These are phyloP conservation scores for Tetrapisispora taiwanensis DNA, from an alignment of 805 yeast genomes.

Conservation along the genomic window DNA sequence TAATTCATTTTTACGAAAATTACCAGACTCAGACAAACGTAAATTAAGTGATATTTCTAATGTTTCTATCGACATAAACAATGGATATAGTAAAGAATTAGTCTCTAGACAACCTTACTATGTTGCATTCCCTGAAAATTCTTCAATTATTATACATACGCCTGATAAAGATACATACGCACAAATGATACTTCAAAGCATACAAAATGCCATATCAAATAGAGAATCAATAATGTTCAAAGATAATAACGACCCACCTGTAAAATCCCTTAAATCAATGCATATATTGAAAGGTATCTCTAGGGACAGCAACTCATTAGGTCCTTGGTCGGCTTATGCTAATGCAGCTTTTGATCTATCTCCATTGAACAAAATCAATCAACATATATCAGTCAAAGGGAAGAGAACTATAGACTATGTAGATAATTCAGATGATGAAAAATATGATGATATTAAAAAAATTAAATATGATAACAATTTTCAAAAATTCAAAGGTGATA, in stretches of 20 bases:
- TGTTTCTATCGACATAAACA: not conserved
- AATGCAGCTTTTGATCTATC: conserved; percentile 53
- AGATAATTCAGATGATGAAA: conserved; percentile 4
- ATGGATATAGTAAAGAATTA: conserved; percentile 29
- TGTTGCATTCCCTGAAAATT: conserved; percentile 54
- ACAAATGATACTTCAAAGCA: conserved; percentile 48
- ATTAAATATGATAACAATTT: conserved; percentile 37
- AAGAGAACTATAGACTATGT: conserved; percentile 2
- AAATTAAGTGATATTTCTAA: not conserved
- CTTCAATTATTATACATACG: conserved; percentile 57
- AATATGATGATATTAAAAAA: conserved; percentile 21
- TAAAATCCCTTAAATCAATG: conserved; percentile 43
- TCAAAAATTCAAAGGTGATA: conserved; percentile 52
- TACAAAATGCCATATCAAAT: conserved; percentile 42
- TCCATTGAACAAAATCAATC: conserved; percentile 41
- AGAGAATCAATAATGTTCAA: conserved; percentile 35
- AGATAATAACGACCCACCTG: conserved; percentile 29
- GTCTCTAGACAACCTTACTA: conserved; percentile 53
- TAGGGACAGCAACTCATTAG: conserved; percentile 50
- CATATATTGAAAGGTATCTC: conserved; percentile 53
- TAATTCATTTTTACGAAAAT: conserved; percentile 7
- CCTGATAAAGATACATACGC: conserved; percentile 37
- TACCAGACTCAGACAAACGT: not conserved
- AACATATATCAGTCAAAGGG: conserved; percentile 33
- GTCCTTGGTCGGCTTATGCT: conserved; percentile 68